These are phyloP conservation scores for Strobilomyces confusus DNA, from an alignment of 768 basidiomycete species.

Conservation along the genomic window DNA sequence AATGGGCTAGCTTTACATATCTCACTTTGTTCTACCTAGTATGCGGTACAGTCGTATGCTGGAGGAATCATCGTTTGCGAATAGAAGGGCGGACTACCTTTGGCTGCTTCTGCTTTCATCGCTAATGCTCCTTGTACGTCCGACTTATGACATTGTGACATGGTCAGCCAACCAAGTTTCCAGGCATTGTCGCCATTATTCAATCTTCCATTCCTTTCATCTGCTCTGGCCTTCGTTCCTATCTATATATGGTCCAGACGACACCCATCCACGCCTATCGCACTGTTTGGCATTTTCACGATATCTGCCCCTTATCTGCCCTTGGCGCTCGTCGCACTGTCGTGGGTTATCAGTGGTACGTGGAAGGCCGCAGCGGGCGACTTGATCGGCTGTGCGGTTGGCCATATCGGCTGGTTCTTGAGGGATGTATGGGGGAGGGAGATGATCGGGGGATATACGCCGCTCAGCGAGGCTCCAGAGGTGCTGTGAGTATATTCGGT, in stretches of 20 bases:
- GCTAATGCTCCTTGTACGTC: slow-evolving; percentile 75
- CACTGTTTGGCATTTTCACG: slow-evolving; percentile 90
- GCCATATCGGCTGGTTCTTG: slow-evolving; percentile 82
- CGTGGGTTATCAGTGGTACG: slow-evolving; percentile 77
- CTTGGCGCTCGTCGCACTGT: slow-evolving; percentile 83
- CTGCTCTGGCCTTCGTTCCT: slow-evolving; percentile 88
- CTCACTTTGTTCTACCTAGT: slow-evolving; percentile 37
- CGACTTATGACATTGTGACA: background rate
- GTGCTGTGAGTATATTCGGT: slow-evolving; percentile 47
- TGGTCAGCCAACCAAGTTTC: background rate
- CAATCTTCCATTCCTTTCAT: slow-evolving; percentile 90
- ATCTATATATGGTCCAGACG: slow-evolving; percentile 97
- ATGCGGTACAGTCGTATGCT: slow-evolving; percentile 97
- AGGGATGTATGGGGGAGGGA: slow-evolving; percentile 86
- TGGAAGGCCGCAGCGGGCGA: slow-evolving; percentile 83
- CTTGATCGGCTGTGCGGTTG: slow-evolving; percentile 81
- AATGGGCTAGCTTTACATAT: background rate
- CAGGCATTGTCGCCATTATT: slow-evolving; percentile 82
- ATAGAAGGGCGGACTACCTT: slow-evolving; percentile 89
- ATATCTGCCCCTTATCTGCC: slow-evolving; percentile 96
- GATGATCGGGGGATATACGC: slow-evolving; percentile 70
- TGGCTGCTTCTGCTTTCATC: slow-evolving; percentile 89
- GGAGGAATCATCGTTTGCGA: slow-evolving; percentile 94
- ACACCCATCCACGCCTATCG: slow-evolving; percentile 93
- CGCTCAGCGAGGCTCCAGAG: slow-evolving; percentile 70